Conservation (phyloP, 169 alveolate genomes). For the Theileria parva region DNA sequence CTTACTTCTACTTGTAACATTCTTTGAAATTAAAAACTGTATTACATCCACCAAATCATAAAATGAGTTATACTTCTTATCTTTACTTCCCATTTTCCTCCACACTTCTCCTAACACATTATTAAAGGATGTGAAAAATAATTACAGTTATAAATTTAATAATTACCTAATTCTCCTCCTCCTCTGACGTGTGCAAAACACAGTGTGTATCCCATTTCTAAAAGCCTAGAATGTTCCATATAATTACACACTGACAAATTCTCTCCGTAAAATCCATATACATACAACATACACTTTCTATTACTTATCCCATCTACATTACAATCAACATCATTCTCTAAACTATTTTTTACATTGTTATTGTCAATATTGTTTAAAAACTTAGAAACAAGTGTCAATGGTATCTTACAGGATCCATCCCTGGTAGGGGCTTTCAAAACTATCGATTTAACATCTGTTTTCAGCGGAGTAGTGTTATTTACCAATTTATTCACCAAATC, state of each 20-base stretch:
- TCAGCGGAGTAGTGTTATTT: not conserved
- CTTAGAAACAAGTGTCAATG: conserved; percentile 24
- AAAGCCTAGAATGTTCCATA: conserved; percentile 45
- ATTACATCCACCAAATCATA: conserved; percentile 54
- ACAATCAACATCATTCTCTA: not conserved
- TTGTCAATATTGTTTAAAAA: not conserved
- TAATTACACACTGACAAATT: conserved; percentile 32
- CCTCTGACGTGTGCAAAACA: conserved; percentile 71
- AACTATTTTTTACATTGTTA: not conserved
- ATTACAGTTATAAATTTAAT: not conserved
- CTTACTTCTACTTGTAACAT: conserved; percentile 33
- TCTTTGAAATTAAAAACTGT: conserved; percentile 43
- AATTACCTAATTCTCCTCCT: conserved; percentile 59
- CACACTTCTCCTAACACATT: conserved; percentile 26
- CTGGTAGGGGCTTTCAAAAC: conserved; percentile 28
- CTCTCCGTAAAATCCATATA: conserved; percentile 64
- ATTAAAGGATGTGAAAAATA: not conserved
- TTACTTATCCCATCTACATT: not conserved
- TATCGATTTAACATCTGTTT: not conserved
- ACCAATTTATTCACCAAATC: conserved; percentile 11
- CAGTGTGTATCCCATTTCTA: conserved; percentile 56
- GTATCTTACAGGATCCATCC: conserved; percentile 41
- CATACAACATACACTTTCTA: conserved; percentile 46
- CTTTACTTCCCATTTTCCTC: conserved; percentile 29
- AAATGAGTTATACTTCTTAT: conserved; percentile 28